These are phyloP conservation scores for Rhizopogon sp. DNA, from an alignment of 768 basidiomycete species.

Conservation along the genomic window DNA sequence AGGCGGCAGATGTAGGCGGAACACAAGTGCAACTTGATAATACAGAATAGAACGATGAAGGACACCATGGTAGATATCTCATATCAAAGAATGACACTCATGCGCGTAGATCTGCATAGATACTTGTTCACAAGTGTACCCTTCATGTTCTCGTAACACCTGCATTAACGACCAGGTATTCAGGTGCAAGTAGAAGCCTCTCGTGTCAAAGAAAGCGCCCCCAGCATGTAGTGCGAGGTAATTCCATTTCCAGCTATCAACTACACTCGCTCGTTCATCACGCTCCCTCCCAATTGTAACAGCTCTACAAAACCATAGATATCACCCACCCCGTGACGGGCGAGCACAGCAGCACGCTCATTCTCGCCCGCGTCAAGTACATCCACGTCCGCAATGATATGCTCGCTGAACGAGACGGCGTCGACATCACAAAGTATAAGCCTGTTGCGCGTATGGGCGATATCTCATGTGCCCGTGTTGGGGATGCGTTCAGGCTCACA, in stretches of 20 bases:
- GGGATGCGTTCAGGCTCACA: constrained; percentile 22
- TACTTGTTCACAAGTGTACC: no score
- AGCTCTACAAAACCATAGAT: constrained; percentile 31
- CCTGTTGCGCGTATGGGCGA: constrained; percentile 36
- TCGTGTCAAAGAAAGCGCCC: constrained; percentile 40
- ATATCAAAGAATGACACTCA: no score
- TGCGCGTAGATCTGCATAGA: no score
- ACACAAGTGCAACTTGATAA: no score
- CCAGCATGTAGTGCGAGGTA: constrained; percentile 44
- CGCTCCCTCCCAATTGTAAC: constrained; percentile 2
- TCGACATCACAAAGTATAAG: constrained; percentile 32
- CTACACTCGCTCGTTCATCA: background rate
- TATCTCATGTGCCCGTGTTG: constrained; percentile 29
- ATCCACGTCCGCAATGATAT: constrained; percentile 40
- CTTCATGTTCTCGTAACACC: background rate
- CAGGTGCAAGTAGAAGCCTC: constrained; percentile 36
- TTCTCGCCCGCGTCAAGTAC: constrained; percentile 33
- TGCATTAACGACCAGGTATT: background rate
- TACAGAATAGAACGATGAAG: no score
- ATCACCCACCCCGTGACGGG: constrained; percentile 27
- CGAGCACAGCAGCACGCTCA: constrained; percentile 22
- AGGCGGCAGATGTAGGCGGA: no score
- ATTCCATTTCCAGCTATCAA: background rate
- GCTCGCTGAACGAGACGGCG: constrained; percentile 26
- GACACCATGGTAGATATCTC: no score